Evolutionary conservation across 139 green algal species (phyloP).

Genomic region (Micractinium sp.): DNA sequence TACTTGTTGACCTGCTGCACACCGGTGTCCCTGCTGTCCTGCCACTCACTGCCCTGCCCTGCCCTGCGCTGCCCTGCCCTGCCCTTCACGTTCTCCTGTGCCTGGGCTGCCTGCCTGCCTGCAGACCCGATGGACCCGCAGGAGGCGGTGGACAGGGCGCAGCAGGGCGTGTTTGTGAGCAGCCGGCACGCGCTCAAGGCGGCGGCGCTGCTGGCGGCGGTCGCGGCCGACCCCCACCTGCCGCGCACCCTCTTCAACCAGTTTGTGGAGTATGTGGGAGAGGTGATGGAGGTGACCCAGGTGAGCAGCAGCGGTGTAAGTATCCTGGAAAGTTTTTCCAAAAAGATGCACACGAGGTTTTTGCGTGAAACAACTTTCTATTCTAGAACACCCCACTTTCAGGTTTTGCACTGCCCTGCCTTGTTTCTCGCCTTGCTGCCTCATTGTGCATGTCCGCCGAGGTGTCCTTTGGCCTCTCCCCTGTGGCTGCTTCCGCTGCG

Average conservation of each 20-base stretch:
- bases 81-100: too few relatives aligned
- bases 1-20: too few relatives aligned
- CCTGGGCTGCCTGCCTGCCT: background rate
- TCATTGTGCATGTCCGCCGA: too few relatives aligned
- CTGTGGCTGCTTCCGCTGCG: too few relatives aligned
- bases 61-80: too few relatives aligned
- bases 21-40: background rate
- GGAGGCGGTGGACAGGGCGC: background rate
- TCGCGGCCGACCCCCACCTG: background rate
- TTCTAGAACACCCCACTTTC: too few relatives aligned
- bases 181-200: slow-evolving; percentile 2
- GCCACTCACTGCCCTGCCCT: background rate
- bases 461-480: too few relatives aligned
- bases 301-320: background rate
- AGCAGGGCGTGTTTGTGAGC: slow-evolving; percentile 7
- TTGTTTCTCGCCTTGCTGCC: too few relatives aligned
- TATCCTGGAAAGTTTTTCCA: background rate
- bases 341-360: background rate
- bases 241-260: background rate
- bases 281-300: background rate
- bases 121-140: background rate
- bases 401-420: too few relatives aligned
- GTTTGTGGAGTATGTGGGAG: background rate
- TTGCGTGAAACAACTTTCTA: background rate
- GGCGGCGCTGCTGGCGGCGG: background rate